Conservation (phyloP, 371 early-diverging fungal genomes). For the Mortierella sp. region DNA sequence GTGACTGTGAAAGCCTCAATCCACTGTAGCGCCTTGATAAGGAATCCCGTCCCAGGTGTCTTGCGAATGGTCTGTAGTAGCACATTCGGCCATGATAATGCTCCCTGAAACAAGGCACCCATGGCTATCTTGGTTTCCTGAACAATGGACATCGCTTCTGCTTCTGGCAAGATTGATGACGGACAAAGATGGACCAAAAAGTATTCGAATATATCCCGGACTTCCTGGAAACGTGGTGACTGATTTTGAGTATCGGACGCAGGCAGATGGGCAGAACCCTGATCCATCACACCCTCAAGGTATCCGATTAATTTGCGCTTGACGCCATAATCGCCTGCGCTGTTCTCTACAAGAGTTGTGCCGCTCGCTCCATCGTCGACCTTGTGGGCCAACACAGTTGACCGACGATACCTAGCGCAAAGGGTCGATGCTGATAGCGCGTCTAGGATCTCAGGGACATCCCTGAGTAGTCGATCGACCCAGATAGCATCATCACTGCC, state of each 20-base stretch:
- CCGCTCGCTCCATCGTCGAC: not conserved
- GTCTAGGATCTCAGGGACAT: slow-evolving; percentile 49
- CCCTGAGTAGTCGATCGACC: slow-evolving; percentile 46
- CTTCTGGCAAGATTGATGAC: not conserved
- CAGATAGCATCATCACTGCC: slow-evolving; percentile 44
- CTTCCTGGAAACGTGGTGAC: slow-evolving; percentile 33
- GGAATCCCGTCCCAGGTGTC: slow-evolving; percentile 30
- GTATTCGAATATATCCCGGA: slow-evolving; percentile 47
- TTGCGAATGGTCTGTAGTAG: slow-evolving; percentile 26
- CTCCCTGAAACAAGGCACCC: slow-evolving; percentile 34
- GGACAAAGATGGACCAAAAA: slow-evolving; percentile 38
- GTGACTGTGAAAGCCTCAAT: slow-evolving; percentile 18
- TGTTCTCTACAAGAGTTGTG: slow-evolving; percentile 1
- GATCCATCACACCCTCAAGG: slow-evolving; percentile 38
- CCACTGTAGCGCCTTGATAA: slow-evolving; percentile 32
- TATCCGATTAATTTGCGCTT: slow-evolving; percentile 37
- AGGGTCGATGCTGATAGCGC: slow-evolving; percentile 48
- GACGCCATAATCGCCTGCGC: slow-evolving; percentile 27
- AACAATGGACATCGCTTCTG: slow-evolving; percentile 1
- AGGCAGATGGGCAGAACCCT: not conserved
- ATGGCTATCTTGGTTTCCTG: slow-evolving; percentile 36
- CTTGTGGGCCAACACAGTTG: slow-evolving; percentile 16
- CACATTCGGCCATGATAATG: slow-evolving; percentile 30
- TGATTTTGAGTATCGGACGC: slow-evolving; percentile 6
- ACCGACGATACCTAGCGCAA: slow-evolving; percentile 43